phyloP scores from a whole-genome alignment of 1,284 basidiomycete genomes.

The Heterobasidion parviporum region DNA sequence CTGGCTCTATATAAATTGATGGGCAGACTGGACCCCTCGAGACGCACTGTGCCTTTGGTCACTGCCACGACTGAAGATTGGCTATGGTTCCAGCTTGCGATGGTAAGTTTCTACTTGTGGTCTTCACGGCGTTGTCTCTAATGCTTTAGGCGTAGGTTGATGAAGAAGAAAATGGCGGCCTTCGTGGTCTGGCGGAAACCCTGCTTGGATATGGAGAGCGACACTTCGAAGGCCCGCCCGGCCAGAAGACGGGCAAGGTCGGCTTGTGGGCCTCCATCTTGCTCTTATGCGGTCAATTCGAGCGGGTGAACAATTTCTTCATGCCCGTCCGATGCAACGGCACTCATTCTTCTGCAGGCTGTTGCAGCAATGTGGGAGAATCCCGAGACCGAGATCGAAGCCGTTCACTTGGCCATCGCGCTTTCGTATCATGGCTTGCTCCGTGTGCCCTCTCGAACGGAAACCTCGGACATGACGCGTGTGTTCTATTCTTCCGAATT shows the following conservation, averaged over 20 bases:
- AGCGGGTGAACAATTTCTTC: conserved; percentile 49
- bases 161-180: conserved; percentile 72
- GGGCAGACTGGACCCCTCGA: conserved; percentile 82
- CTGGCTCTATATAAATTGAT: conserved; percentile 93
- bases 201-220: conserved; percentile 84
- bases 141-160: conserved; percentile 40
- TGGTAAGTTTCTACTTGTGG: conserved; percentile 38
- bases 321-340: conserved; percentile 4
- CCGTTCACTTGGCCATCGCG: conserved; percentile 89
- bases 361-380: conserved; percentile 88
- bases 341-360: conserved; percentile 40
- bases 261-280: conserved; percentile 89
- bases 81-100: conserved; percentile 94
- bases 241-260: conserved; percentile 46
- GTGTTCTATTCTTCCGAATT: conserved; percentile 23
- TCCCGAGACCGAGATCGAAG: conserved; percentile 85
- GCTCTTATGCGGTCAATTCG: conserved; percentile 91
- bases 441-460: conserved; percentile 70
- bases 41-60: conserved; percentile 77
- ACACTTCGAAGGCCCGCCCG: conserved; percentile 75
- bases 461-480: conserved; percentile 84
- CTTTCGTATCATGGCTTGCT: conserved; percentile 92
- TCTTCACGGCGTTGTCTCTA: neutral
- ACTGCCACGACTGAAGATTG: conserved; percentile 95
- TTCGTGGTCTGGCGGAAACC: conserved; percentile 75